Evolutionary conservation across 1,284 basidiomycete species (phyloP), one percentile per base, ranked within the genome.

Genomic region (Cryptococcus hybrid): DNA sequence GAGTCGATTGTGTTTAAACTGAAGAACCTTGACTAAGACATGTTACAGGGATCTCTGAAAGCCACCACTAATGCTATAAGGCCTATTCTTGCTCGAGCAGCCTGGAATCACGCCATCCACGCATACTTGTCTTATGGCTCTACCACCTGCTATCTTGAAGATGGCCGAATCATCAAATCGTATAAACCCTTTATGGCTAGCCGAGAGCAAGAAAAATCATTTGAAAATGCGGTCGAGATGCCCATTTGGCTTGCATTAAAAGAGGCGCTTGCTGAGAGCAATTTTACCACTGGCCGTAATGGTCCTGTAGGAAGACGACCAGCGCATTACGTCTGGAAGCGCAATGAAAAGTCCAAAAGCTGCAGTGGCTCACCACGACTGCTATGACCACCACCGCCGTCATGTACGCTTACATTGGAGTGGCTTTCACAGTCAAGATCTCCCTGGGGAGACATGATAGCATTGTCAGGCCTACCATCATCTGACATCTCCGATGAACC

Each of bases 51-150:
- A 48, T 72, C 70, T 0, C 46, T 76, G 8, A 63, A 66, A 44
- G 52, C 60, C 1, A 68, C 73, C 0, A 63, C 63, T 9, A 76
- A 75, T 56, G 37, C 58, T 6, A 50, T 60, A 7, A 68, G 71
- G 40, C 69, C 70, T 0, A 54, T 65, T 1, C 66, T 77, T 11
- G 73, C 69, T 30, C 58, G 71, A 15, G 59, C 66, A 0, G 76
- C 76, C 0, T 79, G 76, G 76, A 67, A 70, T 49, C 77, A 78
- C 50, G 73, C 73, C 37, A 68, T 78, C 13, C 65, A 78, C 59
- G 68, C 75, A 4, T 75, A 76, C 54, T 60, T 78, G 7, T 64
- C 67, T 13, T 57, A 68, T 9, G 67, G 56, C 3, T 65, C 57
- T 9, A 56, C 59, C 3, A 42, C 57, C 1, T 66, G 69, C 2